A percentile compares a stretch with the other conserved stretches of the same genome.
phyloP scores from a whole-genome alignment of 192 early-diverging fungal genomes.

The Phycomyces blakesleeanus region DNA sequence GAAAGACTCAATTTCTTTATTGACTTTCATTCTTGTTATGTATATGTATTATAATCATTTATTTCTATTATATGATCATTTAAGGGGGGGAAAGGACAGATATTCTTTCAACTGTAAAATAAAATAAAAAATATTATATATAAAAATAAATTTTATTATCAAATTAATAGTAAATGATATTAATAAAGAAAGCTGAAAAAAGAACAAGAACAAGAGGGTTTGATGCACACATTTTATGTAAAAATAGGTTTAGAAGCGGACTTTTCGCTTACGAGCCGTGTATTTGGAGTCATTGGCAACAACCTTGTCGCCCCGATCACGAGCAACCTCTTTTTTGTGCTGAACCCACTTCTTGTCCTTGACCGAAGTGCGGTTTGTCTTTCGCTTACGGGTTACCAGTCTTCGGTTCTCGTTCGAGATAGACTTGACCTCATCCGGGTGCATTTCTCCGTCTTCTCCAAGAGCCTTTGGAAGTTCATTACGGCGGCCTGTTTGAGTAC shows the following conservation, averaged over 20 bases:
- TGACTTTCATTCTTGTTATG: no score
- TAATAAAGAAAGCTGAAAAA: no score
- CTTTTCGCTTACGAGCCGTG: slow-evolving; percentile 89
- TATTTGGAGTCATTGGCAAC: slow-evolving; percentile 88
- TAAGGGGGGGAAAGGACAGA: no score
- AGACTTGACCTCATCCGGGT: slow-evolving; percentile 33
- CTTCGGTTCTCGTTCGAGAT: slow-evolving; percentile 45
- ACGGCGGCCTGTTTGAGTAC: slow-evolving; percentile 56
- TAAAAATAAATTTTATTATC: no score
- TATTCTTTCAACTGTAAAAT: no score
- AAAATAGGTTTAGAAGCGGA: slow-evolving; percentile 65
- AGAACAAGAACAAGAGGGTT: no score
- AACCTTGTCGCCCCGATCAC: slow-evolving; percentile 71
- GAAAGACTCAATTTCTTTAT: no score
- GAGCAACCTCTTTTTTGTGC: slow-evolving; percentile 85
- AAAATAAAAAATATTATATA: no score
- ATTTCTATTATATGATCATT: no score
- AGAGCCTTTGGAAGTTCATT: slow-evolving; percentile 62
- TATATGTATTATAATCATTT: no score
- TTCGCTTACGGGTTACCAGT: slow-evolving; percentile 32
- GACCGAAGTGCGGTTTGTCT: slow-evolving; percentile 49
- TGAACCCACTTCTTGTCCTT: slow-evolving; percentile 90
- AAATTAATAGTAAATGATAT: no score
- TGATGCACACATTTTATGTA: background rate
- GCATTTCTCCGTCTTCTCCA: slow-evolving; percentile 52